A percentile compares a stretch with the other conserved stretches of the same genome.
Conservation (phyloP, 139 green algal genomes). For the Tetradesmus lagerheimii region DNA sequence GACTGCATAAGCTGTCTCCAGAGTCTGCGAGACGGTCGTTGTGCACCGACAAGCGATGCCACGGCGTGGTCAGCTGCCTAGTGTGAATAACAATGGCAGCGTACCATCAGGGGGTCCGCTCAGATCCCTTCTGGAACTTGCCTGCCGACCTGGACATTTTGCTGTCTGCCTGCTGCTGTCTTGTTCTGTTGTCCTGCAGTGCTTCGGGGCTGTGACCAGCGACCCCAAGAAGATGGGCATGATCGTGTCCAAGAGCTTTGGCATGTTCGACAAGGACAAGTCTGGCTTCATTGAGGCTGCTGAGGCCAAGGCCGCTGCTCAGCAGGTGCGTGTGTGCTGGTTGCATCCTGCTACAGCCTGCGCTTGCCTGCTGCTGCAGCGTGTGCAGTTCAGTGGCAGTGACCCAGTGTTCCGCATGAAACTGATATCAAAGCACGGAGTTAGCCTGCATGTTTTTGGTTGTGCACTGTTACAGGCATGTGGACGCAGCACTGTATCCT, state of each 20-base stretch:
- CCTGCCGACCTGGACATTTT: background rate
- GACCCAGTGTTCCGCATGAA: background rate
- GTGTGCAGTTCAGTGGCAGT: background rate
- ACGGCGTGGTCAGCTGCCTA: background rate
- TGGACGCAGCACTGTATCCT: too few species aligned
- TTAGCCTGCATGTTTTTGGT: too few species aligned
- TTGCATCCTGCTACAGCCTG: background rate
- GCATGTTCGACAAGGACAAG: conserved; percentile 40
- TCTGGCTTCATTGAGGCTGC: conserved; percentile 21
- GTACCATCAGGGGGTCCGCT: background rate
- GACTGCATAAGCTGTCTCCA: background rate
- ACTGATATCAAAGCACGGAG: too few species aligned
- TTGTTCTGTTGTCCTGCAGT: conserved; percentile 35
- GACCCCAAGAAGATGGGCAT: conserved; percentile 30
- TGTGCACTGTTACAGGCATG: too few species aligned
- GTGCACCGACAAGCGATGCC: background rate
- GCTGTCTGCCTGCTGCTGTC: conserved; percentile 4
- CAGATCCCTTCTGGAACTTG: background rate
- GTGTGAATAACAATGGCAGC: background rate
- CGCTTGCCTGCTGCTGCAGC: background rate
- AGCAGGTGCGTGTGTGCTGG: background rate
- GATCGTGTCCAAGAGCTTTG: conserved; percentile 29
- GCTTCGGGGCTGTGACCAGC: conserved; percentile 15
- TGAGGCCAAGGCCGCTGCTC: background rate
- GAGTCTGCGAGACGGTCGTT: background rate